Evolutionary conservation across 2,329 filamentous ascomycete species (phyloP).

Genomic region (Aspergillus novofumigatus): DNA sequence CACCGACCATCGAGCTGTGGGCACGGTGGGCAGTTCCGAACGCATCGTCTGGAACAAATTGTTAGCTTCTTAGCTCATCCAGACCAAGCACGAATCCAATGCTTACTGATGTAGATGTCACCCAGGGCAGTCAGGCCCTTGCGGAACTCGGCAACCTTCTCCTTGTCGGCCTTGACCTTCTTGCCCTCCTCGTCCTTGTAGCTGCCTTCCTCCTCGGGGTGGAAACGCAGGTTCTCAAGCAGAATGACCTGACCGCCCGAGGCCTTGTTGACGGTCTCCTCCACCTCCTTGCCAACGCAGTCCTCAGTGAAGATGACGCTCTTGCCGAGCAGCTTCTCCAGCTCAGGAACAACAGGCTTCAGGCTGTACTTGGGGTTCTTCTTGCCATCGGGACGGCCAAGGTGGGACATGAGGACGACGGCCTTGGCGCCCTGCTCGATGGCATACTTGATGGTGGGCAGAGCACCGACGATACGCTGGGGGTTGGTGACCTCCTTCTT

Average conservation of each 20-base stretch:
- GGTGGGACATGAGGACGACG: slow-evolving; percentile 96
- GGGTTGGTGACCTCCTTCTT: slow-evolving; percentile 96
- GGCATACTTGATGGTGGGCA: slow-evolving; percentile 93
- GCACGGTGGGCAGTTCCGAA: slow-evolving; percentile 98
- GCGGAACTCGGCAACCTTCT: slow-evolving; percentile 85
- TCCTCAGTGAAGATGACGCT: slow-evolving; percentile 84
- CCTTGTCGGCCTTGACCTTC: slow-evolving; percentile 97
- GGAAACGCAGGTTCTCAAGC: slow-evolving; percentile 97
- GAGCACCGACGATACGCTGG: slow-evolving; percentile 93
- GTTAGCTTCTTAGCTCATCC: not conserved
- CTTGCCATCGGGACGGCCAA: slow-evolving; percentile 90
- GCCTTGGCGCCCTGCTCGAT: slow-evolving; percentile 85
- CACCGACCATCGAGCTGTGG: slow-evolving; percentile 98
- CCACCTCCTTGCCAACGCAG: slow-evolving; percentile 83
- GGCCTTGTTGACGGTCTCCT: slow-evolving; percentile 82
- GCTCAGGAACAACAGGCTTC: slow-evolving; percentile 83
- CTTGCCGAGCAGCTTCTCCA: slow-evolving; percentile 84
- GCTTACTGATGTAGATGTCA: slow-evolving; percentile 91
- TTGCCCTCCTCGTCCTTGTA: slow-evolving; percentile 90
- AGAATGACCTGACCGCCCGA: slow-evolving; percentile 78
- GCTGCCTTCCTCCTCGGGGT: slow-evolving; percentile 96
- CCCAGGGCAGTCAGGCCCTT: slow-evolving; percentile 91
- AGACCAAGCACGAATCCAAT: not conserved
- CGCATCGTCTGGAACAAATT: slow-evolving; percentile 68
- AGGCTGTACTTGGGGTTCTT: slow-evolving; percentile 90